Conservation (phyloP, 805 yeast genomes). For the Saccharomycopsis malanga region DNA sequence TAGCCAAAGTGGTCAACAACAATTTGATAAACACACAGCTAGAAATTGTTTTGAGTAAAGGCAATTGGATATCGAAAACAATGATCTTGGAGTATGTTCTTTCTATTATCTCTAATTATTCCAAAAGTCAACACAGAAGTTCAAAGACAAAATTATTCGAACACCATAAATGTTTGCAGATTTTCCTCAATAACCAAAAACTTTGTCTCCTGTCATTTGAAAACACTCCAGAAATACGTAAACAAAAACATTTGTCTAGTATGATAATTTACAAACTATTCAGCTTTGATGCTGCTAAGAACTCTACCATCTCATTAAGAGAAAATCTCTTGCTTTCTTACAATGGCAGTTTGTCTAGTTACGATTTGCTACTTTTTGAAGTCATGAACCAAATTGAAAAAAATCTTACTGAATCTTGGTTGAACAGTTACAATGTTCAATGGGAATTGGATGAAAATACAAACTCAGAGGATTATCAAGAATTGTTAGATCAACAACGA, state of each 20-base stretch:
- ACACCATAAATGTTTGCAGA: conserved; percentile 51
- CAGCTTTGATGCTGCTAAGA: conserved; percentile 36
- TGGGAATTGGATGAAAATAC: conserved; percentile 52
- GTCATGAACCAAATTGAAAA: conserved; percentile 55
- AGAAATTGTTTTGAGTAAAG: conserved; percentile 47
- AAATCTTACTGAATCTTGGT: conserved; percentile 49
- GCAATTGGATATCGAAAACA: conserved; percentile 38
- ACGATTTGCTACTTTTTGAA: conserved; percentile 55
- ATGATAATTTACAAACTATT: conserved; percentile 45
- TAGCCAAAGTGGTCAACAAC: conserved; percentile 38
- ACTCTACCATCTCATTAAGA: conserved; percentile 42
- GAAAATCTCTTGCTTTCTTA: conserved; percentile 46
- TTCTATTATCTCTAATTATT: conserved; percentile 18
- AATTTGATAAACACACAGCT: conserved; percentile 53
- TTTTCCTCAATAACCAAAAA: conserved; percentile 47
- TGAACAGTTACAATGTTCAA: conserved; percentile 41
- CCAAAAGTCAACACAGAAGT: not conserved
- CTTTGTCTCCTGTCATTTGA: conserved; percentile 29
- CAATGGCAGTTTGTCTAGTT: conserved; percentile 52
- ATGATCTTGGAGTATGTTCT: conserved; percentile 39
- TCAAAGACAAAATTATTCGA: conserved; percentile 27
- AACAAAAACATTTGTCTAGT: conserved; percentile 37
- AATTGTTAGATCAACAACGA: not conserved
- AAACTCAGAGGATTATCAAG: conserved; percentile 2
- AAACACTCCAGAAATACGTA: conserved; percentile 25